Conservation (phyloP, 2,329 filamentous ascomycete species). For the Fusarium agapanthi region DNA sequence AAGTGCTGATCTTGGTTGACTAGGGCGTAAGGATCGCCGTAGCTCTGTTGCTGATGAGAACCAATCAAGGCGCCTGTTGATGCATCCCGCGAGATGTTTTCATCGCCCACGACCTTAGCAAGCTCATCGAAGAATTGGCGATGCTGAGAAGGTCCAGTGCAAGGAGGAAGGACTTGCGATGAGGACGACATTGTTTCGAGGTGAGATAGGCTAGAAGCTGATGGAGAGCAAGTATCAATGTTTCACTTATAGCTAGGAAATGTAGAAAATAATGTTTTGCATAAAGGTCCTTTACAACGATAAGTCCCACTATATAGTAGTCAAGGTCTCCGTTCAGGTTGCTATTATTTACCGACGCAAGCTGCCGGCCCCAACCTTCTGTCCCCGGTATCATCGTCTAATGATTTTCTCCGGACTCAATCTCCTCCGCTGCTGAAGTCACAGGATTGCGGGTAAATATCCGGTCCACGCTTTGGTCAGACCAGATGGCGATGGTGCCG, state of each 20-base stretch:
- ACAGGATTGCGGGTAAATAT: background rate
- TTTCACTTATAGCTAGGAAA: background rate
- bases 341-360: background rate
- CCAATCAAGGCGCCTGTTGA: background rate
- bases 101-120: background rate
- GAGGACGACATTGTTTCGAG: background rate
- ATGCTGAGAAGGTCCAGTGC: background rate
- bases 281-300: background rate
- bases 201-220: too few species aligned
- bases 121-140: background rate
- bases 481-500: background rate
- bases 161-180: background rate
- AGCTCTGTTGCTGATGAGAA: background rate
- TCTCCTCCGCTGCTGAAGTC: accelerated
- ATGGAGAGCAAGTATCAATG: background rate
- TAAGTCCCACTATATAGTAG: background rate
- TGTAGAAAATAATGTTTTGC: background rate
- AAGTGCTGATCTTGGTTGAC: background rate
- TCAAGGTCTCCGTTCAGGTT: background rate
- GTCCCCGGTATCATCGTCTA: background rate
- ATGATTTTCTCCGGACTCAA: background rate
- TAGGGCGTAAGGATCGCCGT: background rate
- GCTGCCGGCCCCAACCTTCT: background rate
- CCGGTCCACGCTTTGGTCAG: background rate
- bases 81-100: background rate